A percentile compares a stretch with the other conserved stretches of the same genome.
Evolutionary conservation across 1,284 basidiomycete species (phyloP).

Genomic region (Mycosarcoma mackinlayi): DNA sequence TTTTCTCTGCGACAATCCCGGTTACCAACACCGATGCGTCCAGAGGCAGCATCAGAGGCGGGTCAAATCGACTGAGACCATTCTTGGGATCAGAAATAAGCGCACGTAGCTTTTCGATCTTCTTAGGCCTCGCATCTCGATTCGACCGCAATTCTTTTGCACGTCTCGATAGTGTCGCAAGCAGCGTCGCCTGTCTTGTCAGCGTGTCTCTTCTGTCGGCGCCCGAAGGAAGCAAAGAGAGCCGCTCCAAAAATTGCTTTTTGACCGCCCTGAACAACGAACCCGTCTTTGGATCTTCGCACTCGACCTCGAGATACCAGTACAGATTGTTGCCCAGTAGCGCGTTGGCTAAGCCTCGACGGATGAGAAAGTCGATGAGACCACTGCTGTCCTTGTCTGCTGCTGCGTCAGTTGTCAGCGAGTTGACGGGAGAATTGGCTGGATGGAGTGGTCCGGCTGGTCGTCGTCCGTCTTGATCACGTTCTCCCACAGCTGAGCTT

Average conservation of each 20-base stretch:
- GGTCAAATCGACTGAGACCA: conserved; percentile 69
- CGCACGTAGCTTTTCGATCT: conserved; percentile 91
- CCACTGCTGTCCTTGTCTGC: conserved; percentile 26
- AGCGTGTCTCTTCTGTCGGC: conserved; percentile 33
- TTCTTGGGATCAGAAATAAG: conserved; percentile 87
- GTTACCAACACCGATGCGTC: conserved; percentile 84
- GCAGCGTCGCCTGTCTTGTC: conserved; percentile 77
- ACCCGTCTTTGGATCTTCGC: conserved; percentile 77
- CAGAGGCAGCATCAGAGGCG: conserved; percentile 76
- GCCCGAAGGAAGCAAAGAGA: conserved; percentile 7
- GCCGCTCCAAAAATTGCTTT: conserved; percentile 83
- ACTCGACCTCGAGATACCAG: conserved; percentile 98
- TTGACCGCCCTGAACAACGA: conserved; percentile 93
- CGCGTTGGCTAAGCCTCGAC: conserved; percentile 82
- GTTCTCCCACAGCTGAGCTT: conserved; percentile 24
- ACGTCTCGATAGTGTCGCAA: conserved; percentile 80
- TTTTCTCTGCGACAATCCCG: conserved; percentile 88
- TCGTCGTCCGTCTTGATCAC: conserved; percentile 15
- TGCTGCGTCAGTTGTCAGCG: conserved; percentile 9
- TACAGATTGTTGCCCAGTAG: conserved; percentile 90
- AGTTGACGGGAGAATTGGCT: conserved; percentile 21
- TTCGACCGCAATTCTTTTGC: conserved; percentile 87
- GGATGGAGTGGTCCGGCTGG: conserved; percentile 12
- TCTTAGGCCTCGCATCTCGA: conserved; percentile 93
- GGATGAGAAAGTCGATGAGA: conserved; percentile 77